Evolutionary conservation across 106 monocot genomes (phyloP), one percentile per base, ranked within the genome.

Genomic region (Dendrobium huoshanense): DNA sequence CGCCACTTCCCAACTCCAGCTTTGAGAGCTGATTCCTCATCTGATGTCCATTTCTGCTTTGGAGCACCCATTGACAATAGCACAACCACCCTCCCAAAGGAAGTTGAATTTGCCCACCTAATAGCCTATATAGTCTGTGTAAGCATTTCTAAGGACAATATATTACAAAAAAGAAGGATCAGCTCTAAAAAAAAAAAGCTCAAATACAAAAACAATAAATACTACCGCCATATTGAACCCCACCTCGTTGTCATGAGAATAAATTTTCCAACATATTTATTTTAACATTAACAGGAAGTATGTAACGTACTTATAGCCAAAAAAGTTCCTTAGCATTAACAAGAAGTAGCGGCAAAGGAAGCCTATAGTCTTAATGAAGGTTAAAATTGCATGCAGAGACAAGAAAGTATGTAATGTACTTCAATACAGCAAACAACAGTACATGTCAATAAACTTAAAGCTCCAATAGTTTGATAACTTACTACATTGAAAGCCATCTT

Each of bases 1-100:
- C 94, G 86, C 94, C 94, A 94, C 83, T 94, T 94, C 4, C 94
- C 91, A 75, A 89, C 79, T 58, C 94, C 94, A 43, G 94, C 94
- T 79, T 82, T 94, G 15, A 94, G 89, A 56, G 91, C 94, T 20
- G 88, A 51, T 81, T 94, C 94, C 81, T 94, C 94, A 49, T 94
- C 94, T 25, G 89, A 11, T 18, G 86, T 87, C 94, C 94, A 94
- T 78, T 86, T 94, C 61, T 94, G 94, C 75, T 94, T 94, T 20
- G 94, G 94, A 81, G 86, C 89, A 55, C 94, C 94, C 94, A 94
- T 94, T 75, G 7, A 84, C 1, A 72, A 81, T 77, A 49, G 33
- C 56, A 17, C 29, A 55, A 13, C 43, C 54, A 45, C 43, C 40
- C 44, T 79, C 59, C 37, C 19, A 41, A 22, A 76, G 54, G 41